Percentiles rank a stretch among this genome's conserved stretches.
These are phyloP conservation scores for Colletotrichum tropicale DNA, from an alignment of 2,329 filamentous ascomycete genomes.

Conservation along the genomic window DNA sequence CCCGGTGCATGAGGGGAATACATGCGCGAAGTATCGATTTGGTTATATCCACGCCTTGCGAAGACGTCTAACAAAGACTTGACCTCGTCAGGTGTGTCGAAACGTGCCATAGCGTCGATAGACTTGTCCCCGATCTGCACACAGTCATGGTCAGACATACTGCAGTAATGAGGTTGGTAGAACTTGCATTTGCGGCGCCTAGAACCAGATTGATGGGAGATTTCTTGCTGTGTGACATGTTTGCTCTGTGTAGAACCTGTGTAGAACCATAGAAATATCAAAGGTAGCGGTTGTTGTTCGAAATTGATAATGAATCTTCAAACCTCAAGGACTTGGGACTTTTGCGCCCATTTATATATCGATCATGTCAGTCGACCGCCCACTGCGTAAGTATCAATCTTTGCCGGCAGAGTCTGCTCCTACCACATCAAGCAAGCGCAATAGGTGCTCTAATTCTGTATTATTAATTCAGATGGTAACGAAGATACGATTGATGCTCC, in stretches of 20 bases:
- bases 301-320: background rate
- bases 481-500: background rate
- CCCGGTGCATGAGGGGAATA: slow-evolving; percentile 31
- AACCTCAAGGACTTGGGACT: background rate
- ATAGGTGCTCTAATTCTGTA: too few relatives aligned
- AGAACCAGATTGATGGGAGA: background rate
- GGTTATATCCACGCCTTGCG: slow-evolving; percentile 27
- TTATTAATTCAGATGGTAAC: background rate
- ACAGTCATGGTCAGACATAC: background rate
- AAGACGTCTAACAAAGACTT: slow-evolving; percentile 26
- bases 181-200: background rate
- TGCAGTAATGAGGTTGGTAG: background rate
- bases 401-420: background rate
- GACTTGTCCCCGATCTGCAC: slow-evolving; percentile 18
- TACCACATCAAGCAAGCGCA: background rate
- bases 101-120: background rate
- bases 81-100: slow-evolving; percentile 27
- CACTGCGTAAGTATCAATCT: background rate
- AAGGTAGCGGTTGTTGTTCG: background rate
- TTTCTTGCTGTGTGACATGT: background rate
- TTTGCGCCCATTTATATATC: background rate
- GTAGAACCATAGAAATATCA: background rate
- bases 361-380: background rate
- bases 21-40: slow-evolving; percentile 35
- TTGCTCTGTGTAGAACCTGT: background rate